Evolutionary conservation across 2,329 filamentous ascomycete genomes (phyloP), one percentile per base, ranked within the genome.

Genomic region (Cladophialophora bantiana): DNA sequence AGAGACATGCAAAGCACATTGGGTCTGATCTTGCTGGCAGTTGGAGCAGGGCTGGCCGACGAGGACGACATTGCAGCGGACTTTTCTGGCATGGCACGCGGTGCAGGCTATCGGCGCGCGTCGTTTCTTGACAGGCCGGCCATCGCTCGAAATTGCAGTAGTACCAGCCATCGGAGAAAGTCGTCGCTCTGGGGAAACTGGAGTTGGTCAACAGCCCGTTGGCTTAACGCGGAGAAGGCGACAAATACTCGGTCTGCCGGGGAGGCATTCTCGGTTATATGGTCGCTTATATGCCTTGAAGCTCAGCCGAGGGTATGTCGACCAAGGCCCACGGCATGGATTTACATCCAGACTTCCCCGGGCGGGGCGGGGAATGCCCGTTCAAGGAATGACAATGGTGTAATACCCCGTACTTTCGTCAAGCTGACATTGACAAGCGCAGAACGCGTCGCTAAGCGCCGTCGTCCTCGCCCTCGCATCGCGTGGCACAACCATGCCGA

Each of bases 71-170:
- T 84, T 83, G 65, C 83, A 85, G 34, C 83, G 77, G 34, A 85
- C 83, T 72, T 85, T 84, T 32, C 83, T 76, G n/a, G 82, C 78
- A 15, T 83, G 78, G 71, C 83, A 85, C n/a, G 81, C 83, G 9
- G 83, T 75, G 59, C 83, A 85, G 9, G 83, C 83, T 59, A 84
- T 84, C n/a, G 82, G 75, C 1, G 83, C 83, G 64, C 83, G 58
- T 53, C 66, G 50, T 35, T 66, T 68, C 54, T 40, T 57, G 18
- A 9, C 26, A 36, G 52, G 50, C 15, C 50, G 18, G 42, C 42
- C 42, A 26, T 48, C 42, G 45, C 18, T 18, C 26, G 57, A 18
- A 7, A 20, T 13, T 52, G 48, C 48, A 48, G 36, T 56, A 38
- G 48, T 34, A 48, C 26, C 56, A 38, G 53, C 34, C 53, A 55